phyloP scores from a whole-genome alignment of 768 basidiomycete species.

The Mrakia frigida region DNA sequence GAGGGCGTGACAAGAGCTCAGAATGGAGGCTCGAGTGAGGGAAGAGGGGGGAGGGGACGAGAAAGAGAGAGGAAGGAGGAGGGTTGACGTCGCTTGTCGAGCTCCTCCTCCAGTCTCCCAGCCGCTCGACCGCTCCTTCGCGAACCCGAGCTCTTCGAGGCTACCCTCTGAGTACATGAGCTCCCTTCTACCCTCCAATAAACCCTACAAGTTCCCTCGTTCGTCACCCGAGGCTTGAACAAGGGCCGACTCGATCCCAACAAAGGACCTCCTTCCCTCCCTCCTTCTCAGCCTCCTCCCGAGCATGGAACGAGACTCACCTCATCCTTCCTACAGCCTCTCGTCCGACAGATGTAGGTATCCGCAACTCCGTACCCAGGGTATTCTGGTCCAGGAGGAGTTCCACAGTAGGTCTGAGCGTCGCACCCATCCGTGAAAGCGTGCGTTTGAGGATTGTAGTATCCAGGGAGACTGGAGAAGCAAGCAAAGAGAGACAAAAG shows the following conservation, averaged over 20 bases:
- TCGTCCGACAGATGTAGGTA: conserved; percentile 20
- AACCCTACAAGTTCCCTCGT: no score
- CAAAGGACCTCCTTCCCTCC: not conserved
- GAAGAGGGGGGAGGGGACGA: not conserved
- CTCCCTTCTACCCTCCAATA: no score
- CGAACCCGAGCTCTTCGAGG: no score
- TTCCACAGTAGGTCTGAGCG: conserved; percentile 27
- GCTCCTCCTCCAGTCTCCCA: no score
- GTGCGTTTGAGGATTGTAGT: conserved; percentile 26
- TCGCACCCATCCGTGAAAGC: conserved; percentile 24
- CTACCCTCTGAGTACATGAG: not conserved
- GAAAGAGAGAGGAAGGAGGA: not conserved
- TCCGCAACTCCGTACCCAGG: not conserved
- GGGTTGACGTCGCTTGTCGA: not conserved
- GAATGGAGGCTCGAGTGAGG: not conserved
- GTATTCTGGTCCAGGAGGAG: not conserved
- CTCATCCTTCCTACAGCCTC: conserved; percentile 31
- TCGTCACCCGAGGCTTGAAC: no score
- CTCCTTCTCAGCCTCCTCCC: not conserved
- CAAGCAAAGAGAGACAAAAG: no score
- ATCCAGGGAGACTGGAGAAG: not conserved
- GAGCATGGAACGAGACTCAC: not conserved
- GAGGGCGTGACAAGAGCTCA: not conserved
- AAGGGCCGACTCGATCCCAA: no score
- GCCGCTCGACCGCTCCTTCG: no score